Percentiles rank a stretch among this genome's conserved stretches.
Evolutionary conservation across 169 alveolate genomes (phyloP).

Genomic region (Eimeria falciformis): DNA sequence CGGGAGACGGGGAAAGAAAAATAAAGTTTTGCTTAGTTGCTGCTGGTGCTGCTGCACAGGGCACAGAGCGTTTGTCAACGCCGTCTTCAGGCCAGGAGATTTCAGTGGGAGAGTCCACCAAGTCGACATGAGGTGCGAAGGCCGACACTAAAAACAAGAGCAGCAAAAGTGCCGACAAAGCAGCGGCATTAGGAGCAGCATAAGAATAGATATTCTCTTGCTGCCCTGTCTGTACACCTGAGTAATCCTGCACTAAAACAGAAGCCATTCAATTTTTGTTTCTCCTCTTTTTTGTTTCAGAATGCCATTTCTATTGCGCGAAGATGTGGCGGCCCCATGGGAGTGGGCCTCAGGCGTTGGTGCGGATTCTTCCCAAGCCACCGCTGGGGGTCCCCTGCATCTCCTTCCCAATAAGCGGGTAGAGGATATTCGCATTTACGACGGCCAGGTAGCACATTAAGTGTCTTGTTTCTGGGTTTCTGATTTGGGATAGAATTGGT

Average conservation of each 20-base stretch:
- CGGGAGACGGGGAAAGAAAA: too few species aligned
- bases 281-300: neutral
- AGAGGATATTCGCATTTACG: neutral
- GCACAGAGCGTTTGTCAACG: slow-evolving; percentile 15
- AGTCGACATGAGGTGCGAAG: slow-evolving; percentile 28
- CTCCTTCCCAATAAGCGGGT: neutral
- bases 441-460: neutral
- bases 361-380: neutral
- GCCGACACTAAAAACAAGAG: too few species aligned
- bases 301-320: neutral
- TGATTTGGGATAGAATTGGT: too few species aligned
- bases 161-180: neutral
- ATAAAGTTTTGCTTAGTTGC: neutral
- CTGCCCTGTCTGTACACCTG: too few species aligned
- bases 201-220: too few species aligned
- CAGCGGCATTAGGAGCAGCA: neutral
- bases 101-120: slow-evolving; percentile 36
- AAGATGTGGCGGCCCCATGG: neutral
- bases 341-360: neutral
- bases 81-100: slow-evolving; percentile 41
- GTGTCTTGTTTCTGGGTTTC: too few species aligned
- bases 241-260: too few species aligned
- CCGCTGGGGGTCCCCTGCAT: neutral
- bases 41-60: slow-evolving; percentile 16
- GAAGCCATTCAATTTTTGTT: too few species aligned